These are phyloP conservation scores for Scalesia atractyloides DNA, from an alignment of 129 eudicot genomes.

Conservation along the genomic window DNA sequence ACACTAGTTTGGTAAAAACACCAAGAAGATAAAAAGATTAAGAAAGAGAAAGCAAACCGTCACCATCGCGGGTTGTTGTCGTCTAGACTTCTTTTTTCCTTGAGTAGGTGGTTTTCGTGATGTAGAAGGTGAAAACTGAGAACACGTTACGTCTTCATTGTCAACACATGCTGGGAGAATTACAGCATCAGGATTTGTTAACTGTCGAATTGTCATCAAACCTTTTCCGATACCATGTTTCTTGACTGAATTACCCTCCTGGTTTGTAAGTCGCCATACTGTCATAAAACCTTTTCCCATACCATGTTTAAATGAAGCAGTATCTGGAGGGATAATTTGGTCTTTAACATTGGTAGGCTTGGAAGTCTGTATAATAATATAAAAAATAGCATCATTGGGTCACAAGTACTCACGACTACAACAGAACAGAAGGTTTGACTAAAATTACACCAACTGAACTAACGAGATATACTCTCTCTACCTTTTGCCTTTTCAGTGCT, in stretches of 20 bases:
- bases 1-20: constrained; percentile 14
- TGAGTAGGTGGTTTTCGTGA: constrained; percentile 36
- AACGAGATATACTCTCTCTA: constrained; percentile 27
- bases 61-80: constrained; percentile 50
- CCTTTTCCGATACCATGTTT: constrained; percentile 92
- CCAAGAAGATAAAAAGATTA: constrained; percentile 16
- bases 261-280: constrained; percentile 43
- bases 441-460: constrained; percentile 1
- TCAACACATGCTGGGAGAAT: constrained; percentile 39
- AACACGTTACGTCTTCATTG: constrained; percentile 31
- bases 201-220: constrained; percentile 66
- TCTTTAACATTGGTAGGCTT: constrained; percentile 38
- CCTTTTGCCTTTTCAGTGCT: constrained; percentile 67
- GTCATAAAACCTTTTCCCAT: constrained; percentile 93
- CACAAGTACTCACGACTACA: background rate
- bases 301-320: constrained; percentile 57
- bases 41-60: constrained; percentile 42
- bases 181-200: constrained; percentile 42
- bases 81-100: constrained; percentile 53
- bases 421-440: background rate
- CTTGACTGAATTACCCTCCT: constrained; percentile 35
- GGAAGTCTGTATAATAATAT: constrained; percentile 38
- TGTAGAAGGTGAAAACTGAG: constrained; percentile 30
- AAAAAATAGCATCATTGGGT: constrained; percentile 16
- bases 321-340: constrained; percentile 30